Conservation (phyloP, 116 monocot species). For the Thalassia testudinum region DNA sequence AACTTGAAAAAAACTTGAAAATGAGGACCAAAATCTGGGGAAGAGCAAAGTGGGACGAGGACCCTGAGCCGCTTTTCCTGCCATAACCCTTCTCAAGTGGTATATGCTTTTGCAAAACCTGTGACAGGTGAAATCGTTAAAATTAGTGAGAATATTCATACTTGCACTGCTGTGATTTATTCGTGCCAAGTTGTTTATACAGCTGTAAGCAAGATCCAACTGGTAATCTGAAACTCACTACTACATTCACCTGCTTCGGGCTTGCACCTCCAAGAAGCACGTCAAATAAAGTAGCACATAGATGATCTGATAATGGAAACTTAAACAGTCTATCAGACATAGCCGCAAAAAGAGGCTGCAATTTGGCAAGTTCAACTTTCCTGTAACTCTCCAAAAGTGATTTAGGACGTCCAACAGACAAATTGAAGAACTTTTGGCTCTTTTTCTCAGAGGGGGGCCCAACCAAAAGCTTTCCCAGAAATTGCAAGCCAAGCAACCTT, state of each 20-base stretch:
- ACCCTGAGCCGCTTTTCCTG: slow-evolving; percentile 24
- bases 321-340: slow-evolving; percentile 64
- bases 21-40: slow-evolving; percentile 83
- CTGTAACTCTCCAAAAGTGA: slow-evolving; percentile 41
- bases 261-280: slow-evolving; percentile 98
- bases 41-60: slow-evolving; percentile 56
- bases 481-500: slow-evolving; percentile 86
- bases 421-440: slow-evolving; percentile 58
- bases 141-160: too few species aligned
- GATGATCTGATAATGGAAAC: slow-evolving; percentile 81
- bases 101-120: slow-evolving; percentile 67
- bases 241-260: slow-evolving; percentile 97
- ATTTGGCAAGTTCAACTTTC: slow-evolving; percentile 23
- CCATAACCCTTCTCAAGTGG: slow-evolving; percentile 27
- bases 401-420: slow-evolving; percentile 62
- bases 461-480: slow-evolving; percentile 73
- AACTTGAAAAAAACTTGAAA: slow-evolving; percentile 66
- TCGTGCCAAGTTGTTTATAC: too few species aligned
- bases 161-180: too few species aligned
- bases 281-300: slow-evolving; percentile 93
- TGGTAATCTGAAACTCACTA: too few species aligned
- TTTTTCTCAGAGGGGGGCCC: slow-evolving; percentile 61
- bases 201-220: too few species aligned
- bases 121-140: too few species aligned
- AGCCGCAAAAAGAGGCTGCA: slow-evolving; percentile 43